Evolutionary conservation across 2,329 filamentous ascomycete species (phyloP), one percentile per base, ranked within the genome.

Genomic region (Fusarium bulbicola): DNA sequence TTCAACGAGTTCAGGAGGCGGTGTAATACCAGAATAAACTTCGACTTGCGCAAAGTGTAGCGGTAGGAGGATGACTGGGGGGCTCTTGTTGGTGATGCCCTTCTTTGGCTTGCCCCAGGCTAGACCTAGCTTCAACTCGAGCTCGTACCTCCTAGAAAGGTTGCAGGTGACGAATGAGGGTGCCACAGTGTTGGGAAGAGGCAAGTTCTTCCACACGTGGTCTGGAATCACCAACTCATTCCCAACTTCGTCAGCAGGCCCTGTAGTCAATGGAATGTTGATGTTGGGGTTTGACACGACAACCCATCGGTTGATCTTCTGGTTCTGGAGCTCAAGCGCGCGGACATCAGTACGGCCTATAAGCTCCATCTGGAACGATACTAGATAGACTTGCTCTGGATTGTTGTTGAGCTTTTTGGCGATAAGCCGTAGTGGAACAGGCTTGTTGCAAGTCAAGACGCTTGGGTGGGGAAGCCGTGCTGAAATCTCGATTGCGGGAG

Each of bases 81-180:
- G 87, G 21, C 76, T 43, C 76, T 74, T 36, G 76, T 61, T 62
- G 59, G 74, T 63, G 39, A 76, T 65, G 8, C 79, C 78, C 32
- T 77, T 76, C 36, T 81, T 79, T 84, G 88, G 86, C 36, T 88
- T 87, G 12, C 92, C 93, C 86, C 94, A 95, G 63, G 90, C 90
- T 42, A 98, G 81, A 4, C 94, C 94, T 13, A 97, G 85, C 66
- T 91, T 91, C 45, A 98, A 84, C 81, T 98, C 94, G 42, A 99
- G 83, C 79, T 95, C 92, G 81, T 99, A 98, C 58, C 85, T 87
- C 34, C 95, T 90, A 58, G 89, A 88, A 54, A 98, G 88, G 81
- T 98, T 98, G 83, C 96, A 99, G 3, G 95, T 94, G 54, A 90
- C 86, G 79, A 99, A 99, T 1, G 91, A 92, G 0, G 96, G 96